These are phyloP conservation scores for Tardiomyces digboiensis DNA, from an alignment of 1,139 yeast species.

Conservation along the genomic window DNA sequence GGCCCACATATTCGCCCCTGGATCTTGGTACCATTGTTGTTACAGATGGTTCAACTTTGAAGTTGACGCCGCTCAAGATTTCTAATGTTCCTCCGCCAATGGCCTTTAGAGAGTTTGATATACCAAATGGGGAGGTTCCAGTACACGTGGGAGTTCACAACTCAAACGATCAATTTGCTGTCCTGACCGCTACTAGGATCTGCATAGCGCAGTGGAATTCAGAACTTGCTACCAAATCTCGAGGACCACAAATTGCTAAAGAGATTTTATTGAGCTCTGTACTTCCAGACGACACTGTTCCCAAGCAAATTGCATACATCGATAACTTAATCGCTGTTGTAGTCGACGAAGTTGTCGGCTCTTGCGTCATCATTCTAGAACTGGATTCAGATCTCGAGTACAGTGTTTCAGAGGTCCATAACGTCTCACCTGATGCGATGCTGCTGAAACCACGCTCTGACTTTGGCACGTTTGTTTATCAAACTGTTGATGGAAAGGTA, in stretches of 20 bases:
- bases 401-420: slow-evolving; percentile 6
- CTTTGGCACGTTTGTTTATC: slow-evolving; percentile 42
- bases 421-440: slow-evolving; percentile 24
- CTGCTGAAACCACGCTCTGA: slow-evolving; percentile 48
- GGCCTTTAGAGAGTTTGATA: slow-evolving; percentile 55
- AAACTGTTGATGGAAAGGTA: slow-evolving; percentile 58
- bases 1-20: slow-evolving; percentile 56
- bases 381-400: slow-evolving; percentile 3
- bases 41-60: slow-evolving; percentile 65
- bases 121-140: slow-evolving; percentile 33
- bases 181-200: slow-evolving; percentile 11
- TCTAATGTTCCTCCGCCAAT: slow-evolving; percentile 97
- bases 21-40: slow-evolving; percentile 78
- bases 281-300: slow-evolving; percentile 3
- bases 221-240: neutral
- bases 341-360: slow-evolving; percentile 36
- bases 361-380: slow-evolving; percentile 9
- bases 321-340: slow-evolving; percentile 43
- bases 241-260: neutral
- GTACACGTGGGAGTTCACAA: slow-evolving; percentile 55
- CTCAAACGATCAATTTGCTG: slow-evolving; percentile 51
- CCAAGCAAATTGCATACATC: slow-evolving; percentile 56
- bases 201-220: neutral
- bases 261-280: neutral
- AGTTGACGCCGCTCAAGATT: slow-evolving; percentile 70